These are phyloP conservation scores for Sugiyamaella novakii DNA, from an alignment of 1,139 yeast species.

Conservation along the genomic window DNA sequence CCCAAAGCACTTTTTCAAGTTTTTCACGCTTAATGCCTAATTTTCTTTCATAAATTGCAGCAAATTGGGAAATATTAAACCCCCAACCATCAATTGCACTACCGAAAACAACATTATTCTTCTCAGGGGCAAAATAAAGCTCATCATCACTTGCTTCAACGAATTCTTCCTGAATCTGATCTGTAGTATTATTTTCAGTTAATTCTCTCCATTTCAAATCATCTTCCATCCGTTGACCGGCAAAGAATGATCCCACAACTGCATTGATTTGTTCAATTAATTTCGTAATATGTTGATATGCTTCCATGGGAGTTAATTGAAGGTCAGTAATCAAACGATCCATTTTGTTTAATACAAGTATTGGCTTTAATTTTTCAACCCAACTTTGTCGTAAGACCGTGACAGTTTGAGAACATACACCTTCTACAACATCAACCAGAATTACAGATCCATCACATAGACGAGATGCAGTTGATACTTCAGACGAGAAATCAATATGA, in stretches of 20 bases:
- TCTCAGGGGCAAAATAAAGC: constrained; percentile 84
- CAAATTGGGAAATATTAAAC: constrained; percentile 83
- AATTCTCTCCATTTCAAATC: constrained; percentile 81
- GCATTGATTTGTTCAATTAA: constrained; percentile 93
- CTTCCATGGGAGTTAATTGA: constrained; percentile 80
- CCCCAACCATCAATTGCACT: constrained; percentile 99
- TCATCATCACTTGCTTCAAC: constrained; percentile 81
- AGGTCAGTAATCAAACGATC: constrained; percentile 85
- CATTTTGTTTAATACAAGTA: constrained; percentile 88
- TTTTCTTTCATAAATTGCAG: constrained; percentile 81
- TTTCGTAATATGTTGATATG: constrained; percentile 74
- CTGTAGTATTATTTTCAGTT: constrained; percentile 41
- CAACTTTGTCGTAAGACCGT: constrained; percentile 95
- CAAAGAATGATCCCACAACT: constrained; percentile 88
- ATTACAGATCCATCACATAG: constrained; percentile 97
- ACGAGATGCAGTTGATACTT: constrained; percentile 93
- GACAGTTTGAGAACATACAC: constrained; percentile 95
- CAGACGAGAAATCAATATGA: constrained; percentile 94
- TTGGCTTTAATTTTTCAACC: constrained; percentile 87
- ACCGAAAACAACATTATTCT: constrained; percentile 90
- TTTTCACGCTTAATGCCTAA: constrained; percentile 81
- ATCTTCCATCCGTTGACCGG: constrained; percentile 92
- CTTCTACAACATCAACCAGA: constrained; percentile 94
- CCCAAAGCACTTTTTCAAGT: constrained; percentile 91
- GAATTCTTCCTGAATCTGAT: constrained; percentile 47